A percentile compares a stretch with the other conserved stretches of the same genome.
Conservation (phyloP, 768 basidiomycete species). For the Cystofilobasidium bisporidii region DNA sequence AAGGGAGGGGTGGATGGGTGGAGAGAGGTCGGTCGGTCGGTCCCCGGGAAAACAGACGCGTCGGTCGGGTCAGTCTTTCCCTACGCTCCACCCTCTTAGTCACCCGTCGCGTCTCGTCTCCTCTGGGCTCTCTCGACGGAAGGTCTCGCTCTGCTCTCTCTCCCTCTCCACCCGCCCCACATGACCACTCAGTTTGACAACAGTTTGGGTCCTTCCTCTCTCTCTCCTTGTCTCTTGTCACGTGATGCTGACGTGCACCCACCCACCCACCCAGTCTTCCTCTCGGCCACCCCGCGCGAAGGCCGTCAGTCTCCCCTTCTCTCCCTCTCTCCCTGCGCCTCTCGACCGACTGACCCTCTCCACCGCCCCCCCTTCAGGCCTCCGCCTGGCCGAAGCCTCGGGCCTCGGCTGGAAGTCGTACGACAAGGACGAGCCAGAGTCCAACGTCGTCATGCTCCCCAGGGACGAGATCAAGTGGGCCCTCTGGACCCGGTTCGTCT, state of each 20-base stretch:
- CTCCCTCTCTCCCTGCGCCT: background rate
- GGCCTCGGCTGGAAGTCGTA: slow-evolving; percentile 83
- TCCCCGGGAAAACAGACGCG: too few relatives aligned
- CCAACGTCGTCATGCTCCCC: slow-evolving; percentile 51
- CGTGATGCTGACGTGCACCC: background rate
- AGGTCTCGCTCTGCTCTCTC: too few relatives aligned
- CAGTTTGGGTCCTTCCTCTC: background rate
- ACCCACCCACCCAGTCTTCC: slow-evolving; percentile 5
- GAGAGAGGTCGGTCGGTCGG: too few relatives aligned
- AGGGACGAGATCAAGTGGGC: slow-evolving; percentile 72
- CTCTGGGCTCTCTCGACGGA: too few relatives aligned
- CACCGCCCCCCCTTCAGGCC: slow-evolving; percentile 28
- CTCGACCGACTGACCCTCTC: background rate
- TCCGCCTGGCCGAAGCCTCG: slow-evolving; percentile 67
- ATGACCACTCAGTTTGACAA: slow-evolving; percentile 25
- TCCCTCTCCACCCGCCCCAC: background rate
- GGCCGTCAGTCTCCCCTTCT: slow-evolving; percentile 4
- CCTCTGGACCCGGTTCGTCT: slow-evolving; percentile 61
- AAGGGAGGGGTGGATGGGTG: too few relatives aligned
- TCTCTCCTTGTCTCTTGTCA: background rate
- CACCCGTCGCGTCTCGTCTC: too few relatives aligned
- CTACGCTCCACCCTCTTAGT: too few relatives aligned
- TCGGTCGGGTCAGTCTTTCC: too few relatives aligned
- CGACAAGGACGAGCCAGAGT: slow-evolving; percentile 55
- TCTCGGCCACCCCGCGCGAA: slow-evolving; percentile 14